Conservation (phyloP, 192 early-diverging fungal genomes). For the Entomortierella chlamydospora region DNA sequence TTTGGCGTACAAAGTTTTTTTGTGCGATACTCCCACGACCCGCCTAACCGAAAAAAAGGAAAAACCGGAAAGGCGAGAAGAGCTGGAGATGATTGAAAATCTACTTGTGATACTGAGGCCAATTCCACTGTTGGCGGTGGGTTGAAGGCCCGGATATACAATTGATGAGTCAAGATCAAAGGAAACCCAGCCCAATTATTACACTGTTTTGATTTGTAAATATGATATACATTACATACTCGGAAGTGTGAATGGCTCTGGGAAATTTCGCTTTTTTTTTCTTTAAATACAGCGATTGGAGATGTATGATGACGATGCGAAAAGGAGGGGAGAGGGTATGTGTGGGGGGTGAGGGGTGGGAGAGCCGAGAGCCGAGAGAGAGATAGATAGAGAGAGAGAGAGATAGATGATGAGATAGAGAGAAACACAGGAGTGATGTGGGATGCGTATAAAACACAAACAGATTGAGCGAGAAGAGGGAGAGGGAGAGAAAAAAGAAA, state of each 20-base stretch:
- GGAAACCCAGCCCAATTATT: no score
- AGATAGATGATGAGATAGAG: not conserved
- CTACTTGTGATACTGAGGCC: not conserved
- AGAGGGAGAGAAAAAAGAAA: not conserved
- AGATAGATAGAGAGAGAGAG: conserved; percentile 1
- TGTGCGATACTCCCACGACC: not conserved
- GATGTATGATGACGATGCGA: no score
- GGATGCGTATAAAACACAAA: no score
- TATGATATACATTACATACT: no score
- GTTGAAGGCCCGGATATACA: not conserved
- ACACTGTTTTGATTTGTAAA: no score
- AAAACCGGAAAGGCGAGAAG: not conserved
- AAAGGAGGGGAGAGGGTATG: no score
- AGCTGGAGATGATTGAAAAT: conserved; percentile 37
- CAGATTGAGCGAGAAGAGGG: not conserved
- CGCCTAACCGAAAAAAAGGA: not conserved
- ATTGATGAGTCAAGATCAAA: no score
- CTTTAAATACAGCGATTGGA: no score
- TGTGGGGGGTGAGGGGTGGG: no score
- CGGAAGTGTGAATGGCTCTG: no score
- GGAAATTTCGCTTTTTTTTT: no score
- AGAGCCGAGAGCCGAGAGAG: no score
- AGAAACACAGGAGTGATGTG: not conserved
- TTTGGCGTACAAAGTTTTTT: not conserved
- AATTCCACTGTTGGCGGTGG: not conserved